Conservation (phyloP, 768 basidiomycete species). For the Termitomyces sp. region DNA sequence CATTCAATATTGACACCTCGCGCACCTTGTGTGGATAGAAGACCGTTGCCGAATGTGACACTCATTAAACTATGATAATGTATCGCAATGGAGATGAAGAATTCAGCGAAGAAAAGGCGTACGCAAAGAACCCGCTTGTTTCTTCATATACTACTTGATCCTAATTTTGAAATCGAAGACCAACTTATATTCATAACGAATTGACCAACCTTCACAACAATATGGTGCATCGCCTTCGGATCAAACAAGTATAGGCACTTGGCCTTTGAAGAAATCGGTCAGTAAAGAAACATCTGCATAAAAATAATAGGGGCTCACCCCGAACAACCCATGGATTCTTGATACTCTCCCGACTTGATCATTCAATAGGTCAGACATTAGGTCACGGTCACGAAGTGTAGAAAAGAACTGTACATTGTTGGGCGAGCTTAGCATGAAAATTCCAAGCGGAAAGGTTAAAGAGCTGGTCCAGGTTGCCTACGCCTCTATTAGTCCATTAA, state of each 20-base stretch:
- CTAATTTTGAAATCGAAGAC: background rate
- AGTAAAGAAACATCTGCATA: background rate
- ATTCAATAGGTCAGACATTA: background rate
- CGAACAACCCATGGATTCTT: constrained; percentile 4
- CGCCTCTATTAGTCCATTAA: background rate
- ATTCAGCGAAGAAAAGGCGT: background rate
- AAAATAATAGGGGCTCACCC: background rate
- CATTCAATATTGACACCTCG: background rate
- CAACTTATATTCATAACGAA: background rate
- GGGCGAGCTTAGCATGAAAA: constrained; percentile 5
- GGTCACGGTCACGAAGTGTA: background rate
- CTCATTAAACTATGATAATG: background rate
- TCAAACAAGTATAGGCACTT: constrained; percentile 9
- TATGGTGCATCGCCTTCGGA: constrained; percentile 12
- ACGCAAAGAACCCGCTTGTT: constrained; percentile 10
- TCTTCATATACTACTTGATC: constrained; percentile 14
- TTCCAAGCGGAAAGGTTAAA: constrained; percentile 6
- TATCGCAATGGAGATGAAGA: background rate
- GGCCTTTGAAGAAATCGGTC: background rate
- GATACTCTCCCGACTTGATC: constrained; percentile 7
- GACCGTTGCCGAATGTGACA: constrained; percentile 9
- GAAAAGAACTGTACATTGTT: constrained; percentile 2
- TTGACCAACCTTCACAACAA: constrained; percentile 9
- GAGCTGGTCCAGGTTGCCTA: constrained; percentile 10
- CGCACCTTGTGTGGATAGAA: constrained; percentile 10